phyloP scores from a whole-genome alignment of 2,329 filamentous ascomycete genomes.

The Penicillium expansum region DNA sequence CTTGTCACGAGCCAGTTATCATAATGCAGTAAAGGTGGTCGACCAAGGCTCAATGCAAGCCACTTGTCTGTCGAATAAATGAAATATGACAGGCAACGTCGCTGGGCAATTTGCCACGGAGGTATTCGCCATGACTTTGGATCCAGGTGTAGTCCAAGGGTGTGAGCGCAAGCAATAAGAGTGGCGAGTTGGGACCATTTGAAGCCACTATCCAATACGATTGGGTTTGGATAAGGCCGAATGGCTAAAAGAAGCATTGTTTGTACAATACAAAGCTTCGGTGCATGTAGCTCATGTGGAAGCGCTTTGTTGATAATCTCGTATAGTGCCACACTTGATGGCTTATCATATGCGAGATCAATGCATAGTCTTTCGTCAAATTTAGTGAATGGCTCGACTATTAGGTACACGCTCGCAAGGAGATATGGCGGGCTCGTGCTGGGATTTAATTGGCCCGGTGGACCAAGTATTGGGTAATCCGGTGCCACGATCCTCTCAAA shows the following conservation, averaged over 20 bases:
- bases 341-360: conserved; percentile 5
- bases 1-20: conserved; percentile 5
- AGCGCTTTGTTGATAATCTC: conserved; percentile 2
- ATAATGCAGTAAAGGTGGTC: not conserved
- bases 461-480: no score
- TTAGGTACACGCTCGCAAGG: no score
- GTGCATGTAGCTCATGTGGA: conserved; percentile 1
- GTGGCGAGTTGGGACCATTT: not conserved
- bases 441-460: no score
- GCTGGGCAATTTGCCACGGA: not conserved
- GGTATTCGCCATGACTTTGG: conserved; percentile 4
- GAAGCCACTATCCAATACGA: conserved; percentile 2
- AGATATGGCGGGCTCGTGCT: no score
- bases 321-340: not conserved
- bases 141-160: conserved; percentile 2
- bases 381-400: no score
- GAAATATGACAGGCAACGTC: not conserved
- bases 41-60: conserved; percentile 5
- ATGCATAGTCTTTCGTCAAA: conserved; percentile 4
- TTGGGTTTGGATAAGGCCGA: conserved; percentile 3
- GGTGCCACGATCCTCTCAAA: no score
- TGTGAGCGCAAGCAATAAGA: conserved; percentile 1
- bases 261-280: not conserved
- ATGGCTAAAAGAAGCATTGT: conserved; percentile 6
- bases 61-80: conserved; percentile 6